These are phyloP conservation scores for Cyclotella baltica DNA, from an alignment of 108 stramenopile species.

Conservation along the genomic window DNA sequence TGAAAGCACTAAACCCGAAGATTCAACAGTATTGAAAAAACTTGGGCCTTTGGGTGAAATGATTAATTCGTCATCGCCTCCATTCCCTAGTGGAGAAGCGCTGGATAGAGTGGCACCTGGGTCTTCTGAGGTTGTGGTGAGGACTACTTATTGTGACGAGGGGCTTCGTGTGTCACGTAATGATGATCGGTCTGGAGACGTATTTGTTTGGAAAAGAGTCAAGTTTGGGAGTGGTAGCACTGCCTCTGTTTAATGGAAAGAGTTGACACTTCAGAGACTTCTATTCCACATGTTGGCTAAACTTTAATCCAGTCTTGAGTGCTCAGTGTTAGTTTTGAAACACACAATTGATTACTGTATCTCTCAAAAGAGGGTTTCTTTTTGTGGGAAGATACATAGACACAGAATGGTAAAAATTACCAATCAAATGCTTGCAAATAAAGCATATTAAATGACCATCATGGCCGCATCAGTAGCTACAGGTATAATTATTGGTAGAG, in stretches of 20 bases:
- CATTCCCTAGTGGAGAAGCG: constrained; percentile 83
- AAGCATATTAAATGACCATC: too few species aligned
- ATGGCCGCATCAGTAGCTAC: too few species aligned
- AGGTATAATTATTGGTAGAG: too few species aligned
- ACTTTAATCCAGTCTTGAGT: too few species aligned
- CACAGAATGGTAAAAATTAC: too few species aligned
- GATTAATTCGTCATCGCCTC: constrained; percentile 63
- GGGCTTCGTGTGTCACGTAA: constrained; percentile 73
- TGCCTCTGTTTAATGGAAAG: constrained; percentile 29
- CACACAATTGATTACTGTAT: too few species aligned
- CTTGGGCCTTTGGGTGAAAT: constrained; percentile 74
- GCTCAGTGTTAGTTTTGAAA: too few species aligned
- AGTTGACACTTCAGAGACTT: not conserved
- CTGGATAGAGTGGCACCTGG: constrained; percentile 73
- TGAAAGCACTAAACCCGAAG: constrained; percentile 85
- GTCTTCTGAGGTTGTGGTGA: constrained; percentile 75
- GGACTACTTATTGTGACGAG: constrained; percentile 82
- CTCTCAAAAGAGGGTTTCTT: too few species aligned
- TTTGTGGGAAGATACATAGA: too few species aligned
- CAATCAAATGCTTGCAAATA: too few species aligned
- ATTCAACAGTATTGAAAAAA: constrained; percentile 67
- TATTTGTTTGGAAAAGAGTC: constrained; percentile 79
- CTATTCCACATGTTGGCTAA: too few species aligned
- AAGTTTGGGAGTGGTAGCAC: constrained; percentile 62
- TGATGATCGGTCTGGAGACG: constrained; percentile 58